Evolutionary conservation across 2,329 filamentous ascomycete species (phyloP), one percentile per base, ranked within the genome.

Genomic region (Stylonectria norvegica): DNA sequence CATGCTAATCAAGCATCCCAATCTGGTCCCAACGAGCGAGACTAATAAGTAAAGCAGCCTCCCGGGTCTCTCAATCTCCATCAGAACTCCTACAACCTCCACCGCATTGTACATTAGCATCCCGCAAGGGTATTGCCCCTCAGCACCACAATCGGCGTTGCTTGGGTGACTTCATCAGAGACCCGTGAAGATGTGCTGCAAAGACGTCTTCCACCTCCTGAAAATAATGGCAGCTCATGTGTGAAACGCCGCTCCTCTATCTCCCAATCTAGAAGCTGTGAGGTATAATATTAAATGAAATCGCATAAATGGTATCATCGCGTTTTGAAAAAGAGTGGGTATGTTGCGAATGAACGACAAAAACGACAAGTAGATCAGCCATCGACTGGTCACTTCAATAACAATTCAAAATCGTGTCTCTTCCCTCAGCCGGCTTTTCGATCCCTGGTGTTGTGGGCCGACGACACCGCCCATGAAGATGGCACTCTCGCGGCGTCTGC

Each of bases 401-500:
- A 55, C 42, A 47, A 45, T 46, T 62, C 58, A 73, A 47, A 70
- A 73, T 50, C 67, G 70, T n/a, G 68, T 69, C 57, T 78, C 75
- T 46, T 79, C 75, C 25, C 75, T 67, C 22, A 79, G 63, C 9
- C 75, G 75, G 49, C 73, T 77, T 55, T 71, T 74, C 0, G 72
- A 75, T 27, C 64, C 63, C 49, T 78, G 75, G 15, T 71, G 68
- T 38, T 68, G 73, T 20, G 77, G 59, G 18, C 70, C 68, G 36
- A 64, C 59, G 49, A 73, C 66, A 15, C 66, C 66, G 42, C 73
- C 68, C 55, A 75, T 69, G 45, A 81, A 78, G 60, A 83, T 78
- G 32, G 70, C 67, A 53, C 81, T 84, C 61, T 84, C 79, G 35
- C 80, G 72, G 34, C 78, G 69, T 55, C 71, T 76, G 28, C 67